Evolutionary conservation across 2,329 filamentous ascomycete genomes (phyloP).

Genomic region (Penicillium verrucosum): DNA sequence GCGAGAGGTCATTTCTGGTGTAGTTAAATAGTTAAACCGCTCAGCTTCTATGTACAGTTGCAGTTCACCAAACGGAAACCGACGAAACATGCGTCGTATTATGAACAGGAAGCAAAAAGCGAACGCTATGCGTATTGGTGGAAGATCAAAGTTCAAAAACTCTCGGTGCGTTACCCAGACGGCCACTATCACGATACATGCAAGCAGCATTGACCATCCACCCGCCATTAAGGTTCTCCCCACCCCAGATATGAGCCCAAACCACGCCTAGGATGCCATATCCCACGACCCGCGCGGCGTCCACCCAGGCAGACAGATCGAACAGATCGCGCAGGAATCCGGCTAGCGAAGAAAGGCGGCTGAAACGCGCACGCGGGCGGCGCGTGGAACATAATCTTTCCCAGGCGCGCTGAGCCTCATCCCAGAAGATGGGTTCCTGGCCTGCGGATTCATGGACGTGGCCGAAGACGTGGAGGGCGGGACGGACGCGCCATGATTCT

Average conservation of each 20-base stretch:
- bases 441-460: slow-evolving; percentile 79
- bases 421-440: slow-evolving; percentile 67
- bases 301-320: slow-evolving; percentile 44
- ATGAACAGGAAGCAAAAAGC: neutral
- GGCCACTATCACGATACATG: slow-evolving; percentile 39
- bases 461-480: slow-evolving; percentile 76
- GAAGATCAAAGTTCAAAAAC: slow-evolving; percentile 33
- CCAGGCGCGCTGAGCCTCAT: slow-evolving; percentile 68
- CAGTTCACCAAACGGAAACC: neutral
- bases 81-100: neutral
- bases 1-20: neutral
- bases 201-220: slow-evolving; percentile 60
- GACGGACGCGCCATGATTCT: slow-evolving; percentile 72
- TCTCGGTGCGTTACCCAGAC: slow-evolving; percentile 37
- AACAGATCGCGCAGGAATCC: slow-evolving; percentile 38
- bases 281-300: slow-evolving; percentile 50
- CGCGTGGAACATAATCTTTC: slow-evolving; percentile 58
- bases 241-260: slow-evolving; percentile 60
- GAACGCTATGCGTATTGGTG: neutral
- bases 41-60: neutral
- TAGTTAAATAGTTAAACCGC: neutral
- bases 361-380: slow-evolving; percentile 24
- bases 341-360: slow-evolving; percentile 23
- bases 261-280: slow-evolving; percentile 56
- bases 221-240: slow-evolving; percentile 46